Base-by-base conservation (phyloP, 208 protist species). In the Borovskyia barvae region DNA sequence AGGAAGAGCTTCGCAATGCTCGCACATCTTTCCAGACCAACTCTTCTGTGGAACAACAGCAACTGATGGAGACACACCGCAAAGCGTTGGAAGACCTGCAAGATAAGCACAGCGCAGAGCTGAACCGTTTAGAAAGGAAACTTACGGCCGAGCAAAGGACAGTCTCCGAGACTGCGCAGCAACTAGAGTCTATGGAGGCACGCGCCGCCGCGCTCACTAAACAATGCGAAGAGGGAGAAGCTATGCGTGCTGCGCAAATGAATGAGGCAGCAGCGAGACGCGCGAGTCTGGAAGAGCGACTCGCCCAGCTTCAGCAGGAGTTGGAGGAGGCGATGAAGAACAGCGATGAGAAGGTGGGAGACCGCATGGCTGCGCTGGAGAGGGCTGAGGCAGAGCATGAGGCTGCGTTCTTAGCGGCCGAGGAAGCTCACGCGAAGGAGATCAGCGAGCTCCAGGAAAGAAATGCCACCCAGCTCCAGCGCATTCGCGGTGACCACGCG, bases 281-380 rank as follows among this genome's bases (percentile, higher is more conserved):
- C 14, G 60, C 48, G 1, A 59, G 81, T 33, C 22, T 71, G 41
- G 52, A 72, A 26, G 72, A 61, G 9, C 32, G 70, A 24, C 57
- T 77, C 1, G 55, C 55, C 2, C 42, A 67, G 47, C 52, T 71
- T 25, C 30, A 40, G n/a, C 33, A 9, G 4, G 49, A 80, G 26
- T 35, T 76, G 8, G 61, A 67, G 0, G 51, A 48, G 5, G 32
- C 32, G 33, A 45, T 57, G 11, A 48, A 33, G 15, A 43, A 24
- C 33, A 25, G 29, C 5, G 35, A 48, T 22, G 22, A 49, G 33
- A 66, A 61, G 28, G 56, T 37, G 1, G 54, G 30, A 1, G 65
- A 42, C 33, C 67, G 57, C 36, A 36, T 29, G 29, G 39, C 42
- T 25, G 63, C 58, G 28, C 36, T 75, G 51, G 66, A 61, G 39